Base-by-base conservation (phyloP, 2,329 filamentous ascomycete species). In the Sphaerulina musiva region DNA sequence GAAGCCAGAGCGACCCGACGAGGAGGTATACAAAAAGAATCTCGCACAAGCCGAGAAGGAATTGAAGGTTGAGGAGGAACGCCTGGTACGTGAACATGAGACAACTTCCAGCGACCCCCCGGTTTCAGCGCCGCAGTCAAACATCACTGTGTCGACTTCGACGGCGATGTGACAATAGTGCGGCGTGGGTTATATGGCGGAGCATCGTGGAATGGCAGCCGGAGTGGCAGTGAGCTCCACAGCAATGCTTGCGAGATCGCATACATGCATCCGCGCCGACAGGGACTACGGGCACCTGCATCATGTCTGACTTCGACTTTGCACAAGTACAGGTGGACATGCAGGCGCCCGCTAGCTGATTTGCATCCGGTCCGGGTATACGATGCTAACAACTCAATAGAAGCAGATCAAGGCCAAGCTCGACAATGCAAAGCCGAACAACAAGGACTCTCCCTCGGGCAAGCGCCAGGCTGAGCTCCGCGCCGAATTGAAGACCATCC, bases 381-480 rank as follows among this genome's bases (percentile, higher is more conserved):
- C 17, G 44, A 10, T 48, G 8, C 39, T 31, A 36, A 66, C 59
- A 57, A 61, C 57, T 42, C 40, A 43, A 48, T 69, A 97, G 92
- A 91, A 88, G 69, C 84, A 85, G 62, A 78, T 93, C 75, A 92
- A 90, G 75, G 81, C 85, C 70, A 95, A 96, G 77, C 83, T 97
- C 69, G 90, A 96, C 55, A 77, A 84, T 61, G 88, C 87, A 57
- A 80, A 85, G 68, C 87, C 89, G 46, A 86, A 87, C 75, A 89
- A 92, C 70, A 84, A 89, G 73, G 87, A 87, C 68, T 89, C 83
- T 34, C 89, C 92, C 11, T 78, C 81, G 57, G 85, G 84, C 67
- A 89, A 95, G 78, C 87, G 85, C 70, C 87, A 90, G 68, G 82
- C 89, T 71, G 89, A 95, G 72, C 83, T 97, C 62, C 86, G 89